phyloP scores from a whole-genome alignment of 306 rosid species.

The Purshia tridentata region DNA sequence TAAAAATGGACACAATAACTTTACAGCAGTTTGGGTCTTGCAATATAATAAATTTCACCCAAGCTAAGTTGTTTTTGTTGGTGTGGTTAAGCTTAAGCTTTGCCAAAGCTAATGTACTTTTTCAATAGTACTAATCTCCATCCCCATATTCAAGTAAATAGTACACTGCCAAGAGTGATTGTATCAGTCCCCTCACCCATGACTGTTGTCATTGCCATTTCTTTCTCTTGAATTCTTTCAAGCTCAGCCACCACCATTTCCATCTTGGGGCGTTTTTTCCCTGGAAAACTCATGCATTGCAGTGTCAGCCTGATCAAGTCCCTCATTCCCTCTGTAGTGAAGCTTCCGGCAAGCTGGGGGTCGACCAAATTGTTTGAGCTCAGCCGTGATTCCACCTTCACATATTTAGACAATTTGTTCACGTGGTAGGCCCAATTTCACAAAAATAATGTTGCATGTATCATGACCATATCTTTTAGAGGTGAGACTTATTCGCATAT shows the following conservation, averaged over 20 bases:
- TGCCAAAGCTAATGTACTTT: constrained; percentile 17
- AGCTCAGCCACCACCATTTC: constrained; percentile 36
- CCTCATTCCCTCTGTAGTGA: constrained; percentile 46
- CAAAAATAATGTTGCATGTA: no score
- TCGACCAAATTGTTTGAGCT: constrained; percentile 41
- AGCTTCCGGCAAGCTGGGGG: constrained; percentile 34
- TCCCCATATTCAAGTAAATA: constrained; percentile 31
- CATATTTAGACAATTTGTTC: not conserved
- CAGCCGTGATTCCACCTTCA: constrained; percentile 46
- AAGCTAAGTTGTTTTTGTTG: constrained; percentile 17
- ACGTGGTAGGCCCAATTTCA: no score
- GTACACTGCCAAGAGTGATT: constrained; percentile 36
- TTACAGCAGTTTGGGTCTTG: constrained; percentile 6
- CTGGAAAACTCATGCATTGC: constrained; percentile 47
- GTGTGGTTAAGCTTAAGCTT: constrained; percentile 25
- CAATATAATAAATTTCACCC: constrained; percentile 10
- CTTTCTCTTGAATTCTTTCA: constrained; percentile 46
- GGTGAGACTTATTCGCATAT: not conserved
- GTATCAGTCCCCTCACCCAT: constrained; percentile 51
- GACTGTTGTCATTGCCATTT: constrained; percentile 44
- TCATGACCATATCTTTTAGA: not conserved
- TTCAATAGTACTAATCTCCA: no score
- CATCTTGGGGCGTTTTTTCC: constrained; percentile 40
- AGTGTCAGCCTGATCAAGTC: constrained; percentile 47
- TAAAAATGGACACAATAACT: constrained; percentile 9